phyloP scores from a whole-genome alignment of 805 yeast genomes.

The Sugiyamaella chiloensis region DNA sequence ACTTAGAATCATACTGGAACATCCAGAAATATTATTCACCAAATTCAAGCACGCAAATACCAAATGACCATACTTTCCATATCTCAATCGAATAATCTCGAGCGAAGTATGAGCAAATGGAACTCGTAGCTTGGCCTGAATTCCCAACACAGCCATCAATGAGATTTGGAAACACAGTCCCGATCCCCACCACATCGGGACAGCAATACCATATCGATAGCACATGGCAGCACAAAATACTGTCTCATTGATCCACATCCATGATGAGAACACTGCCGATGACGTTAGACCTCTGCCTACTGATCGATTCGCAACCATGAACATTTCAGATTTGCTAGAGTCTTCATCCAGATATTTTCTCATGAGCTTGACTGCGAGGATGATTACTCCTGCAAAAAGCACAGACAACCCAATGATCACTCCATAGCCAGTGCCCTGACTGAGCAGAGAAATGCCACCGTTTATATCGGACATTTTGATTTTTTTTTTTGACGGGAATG shows the following conservation, averaged over 20 bases:
- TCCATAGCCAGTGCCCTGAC: slow-evolving; percentile 70
- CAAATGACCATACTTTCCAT: slow-evolving; percentile 58
- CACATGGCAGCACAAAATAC: slow-evolving; percentile 40
- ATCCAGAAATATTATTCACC: slow-evolving; percentile 27
- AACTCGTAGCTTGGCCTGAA: slow-evolving; percentile 72
- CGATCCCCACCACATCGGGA: slow-evolving; percentile 69
- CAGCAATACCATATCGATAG: slow-evolving; percentile 46
- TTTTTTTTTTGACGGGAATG: no score
- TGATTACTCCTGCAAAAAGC: slow-evolving; percentile 45
- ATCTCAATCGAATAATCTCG: slow-evolving; percentile 68
- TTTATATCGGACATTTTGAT: not conserved
- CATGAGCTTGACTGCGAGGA: slow-evolving; percentile 29
- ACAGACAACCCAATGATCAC: slow-evolving; percentile 78
- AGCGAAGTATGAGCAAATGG: slow-evolving; percentile 80
- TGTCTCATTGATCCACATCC: slow-evolving; percentile 48
- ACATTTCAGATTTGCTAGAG: slow-evolving; percentile 27
- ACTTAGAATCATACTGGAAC: slow-evolving; percentile 41
- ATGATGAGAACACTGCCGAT: slow-evolving; percentile 44
- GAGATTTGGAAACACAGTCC: slow-evolving; percentile 79
- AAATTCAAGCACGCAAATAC: slow-evolving; percentile 17
- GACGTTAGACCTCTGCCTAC: slow-evolving; percentile 44
- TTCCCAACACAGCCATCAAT: slow-evolving; percentile 69
- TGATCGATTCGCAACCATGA: slow-evolving; percentile 39
- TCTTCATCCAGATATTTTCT: slow-evolving; percentile 22
- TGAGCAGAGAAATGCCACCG: slow-evolving; percentile 7